Conservation (phyloP, 2,329 filamentous ascomycete genomes). For the Hirsutella minnesotensis region DNA sequence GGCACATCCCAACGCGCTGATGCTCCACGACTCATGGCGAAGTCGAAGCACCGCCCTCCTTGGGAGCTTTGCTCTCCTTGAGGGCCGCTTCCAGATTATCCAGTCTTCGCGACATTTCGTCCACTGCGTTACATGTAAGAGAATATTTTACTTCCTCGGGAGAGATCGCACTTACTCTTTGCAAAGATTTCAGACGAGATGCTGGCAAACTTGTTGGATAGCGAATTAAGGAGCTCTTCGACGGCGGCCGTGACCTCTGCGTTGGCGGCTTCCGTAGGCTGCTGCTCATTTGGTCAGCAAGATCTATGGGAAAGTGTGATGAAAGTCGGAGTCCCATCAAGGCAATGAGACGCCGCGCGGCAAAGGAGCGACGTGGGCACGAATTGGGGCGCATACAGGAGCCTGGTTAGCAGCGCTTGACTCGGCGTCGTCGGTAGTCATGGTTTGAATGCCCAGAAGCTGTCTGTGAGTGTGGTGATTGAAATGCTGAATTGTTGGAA, state of each 20-base stretch:
- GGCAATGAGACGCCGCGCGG: no score
- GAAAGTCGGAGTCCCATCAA: no score
- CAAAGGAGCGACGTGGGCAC: no score
- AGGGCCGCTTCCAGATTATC: conserved; percentile 73
- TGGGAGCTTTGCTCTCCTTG: conserved; percentile 38
- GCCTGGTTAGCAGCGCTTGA: conserved; percentile 18
- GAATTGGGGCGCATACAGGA: background rate
- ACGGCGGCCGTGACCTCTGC: conserved; percentile 66
- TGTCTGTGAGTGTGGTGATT: background rate
- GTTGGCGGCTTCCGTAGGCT: conserved; percentile 24
- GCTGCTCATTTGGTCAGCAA: no score
- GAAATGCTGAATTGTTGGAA: background rate
- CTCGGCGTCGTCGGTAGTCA: conserved; percentile 26
- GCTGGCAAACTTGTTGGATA: conserved; percentile 74
- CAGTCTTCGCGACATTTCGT: conserved; percentile 80
- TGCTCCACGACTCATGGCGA: background rate
- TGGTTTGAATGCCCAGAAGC: conserved; percentile 9
- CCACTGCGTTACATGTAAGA: conserved; percentile 48
- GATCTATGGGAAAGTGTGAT: no score
- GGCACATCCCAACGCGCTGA: background rate
- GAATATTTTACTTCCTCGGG: conserved; percentile 3
- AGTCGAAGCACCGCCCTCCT: conserved; percentile 25
- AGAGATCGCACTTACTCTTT: conserved; percentile 52
- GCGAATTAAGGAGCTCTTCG: conserved; percentile 73
- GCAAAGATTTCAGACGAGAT: conserved; percentile 80